Evolutionary conservation across 2,329 filamentous ascomycete genomes (phyloP).

Genomic region (Capronia epimyces): DNA sequence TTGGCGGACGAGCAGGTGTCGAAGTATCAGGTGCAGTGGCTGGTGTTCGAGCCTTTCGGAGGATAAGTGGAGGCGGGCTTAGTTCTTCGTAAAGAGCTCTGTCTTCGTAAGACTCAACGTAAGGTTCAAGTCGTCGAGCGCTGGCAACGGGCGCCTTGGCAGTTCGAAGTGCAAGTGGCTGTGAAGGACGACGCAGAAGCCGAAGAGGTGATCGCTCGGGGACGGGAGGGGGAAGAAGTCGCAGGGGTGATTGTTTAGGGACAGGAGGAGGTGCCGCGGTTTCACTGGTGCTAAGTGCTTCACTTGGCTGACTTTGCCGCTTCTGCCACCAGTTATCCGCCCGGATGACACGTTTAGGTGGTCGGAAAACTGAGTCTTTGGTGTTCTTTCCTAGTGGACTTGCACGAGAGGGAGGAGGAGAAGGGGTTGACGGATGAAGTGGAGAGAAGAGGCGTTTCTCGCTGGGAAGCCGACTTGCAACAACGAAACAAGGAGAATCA

Average conservation of each 20-base stretch:
- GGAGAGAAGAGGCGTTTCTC: background rate
- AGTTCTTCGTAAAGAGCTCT: slow-evolving; percentile 15
- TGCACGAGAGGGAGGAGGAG: background rate
- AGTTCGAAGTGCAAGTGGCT: background rate
- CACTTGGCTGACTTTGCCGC: background rate
- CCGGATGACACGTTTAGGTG: slow-evolving; percentile 7
- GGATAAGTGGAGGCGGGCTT: slow-evolving; percentile 14
- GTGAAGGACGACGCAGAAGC: background rate
- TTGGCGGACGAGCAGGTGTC: background rate
- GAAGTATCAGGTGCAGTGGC: background rate
- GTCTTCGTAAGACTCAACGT: slow-evolving; percentile 3
- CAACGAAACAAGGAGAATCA: background rate
- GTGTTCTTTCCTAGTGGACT: slow-evolving; percentile 1
- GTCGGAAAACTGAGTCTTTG: background rate
- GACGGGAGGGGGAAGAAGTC: slow-evolving; percentile 10
- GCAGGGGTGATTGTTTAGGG: slow-evolving; percentile 8
- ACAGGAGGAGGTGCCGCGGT: slow-evolving; percentile 5
- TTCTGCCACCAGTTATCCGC: slow-evolving; percentile 19
- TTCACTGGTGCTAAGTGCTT: background rate
- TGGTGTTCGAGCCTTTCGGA: slow-evolving; percentile 10
- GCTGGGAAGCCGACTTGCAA: background rate
- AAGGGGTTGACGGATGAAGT: background rate
- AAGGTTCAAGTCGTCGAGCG: background rate
- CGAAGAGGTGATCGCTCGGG: slow-evolving; percentile 14
- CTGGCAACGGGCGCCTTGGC: background rate